Evolutionary conservation across 2,329 filamentous ascomycete species (phyloP).

Genomic region (Stagonosporopsis vannaccii): DNA sequence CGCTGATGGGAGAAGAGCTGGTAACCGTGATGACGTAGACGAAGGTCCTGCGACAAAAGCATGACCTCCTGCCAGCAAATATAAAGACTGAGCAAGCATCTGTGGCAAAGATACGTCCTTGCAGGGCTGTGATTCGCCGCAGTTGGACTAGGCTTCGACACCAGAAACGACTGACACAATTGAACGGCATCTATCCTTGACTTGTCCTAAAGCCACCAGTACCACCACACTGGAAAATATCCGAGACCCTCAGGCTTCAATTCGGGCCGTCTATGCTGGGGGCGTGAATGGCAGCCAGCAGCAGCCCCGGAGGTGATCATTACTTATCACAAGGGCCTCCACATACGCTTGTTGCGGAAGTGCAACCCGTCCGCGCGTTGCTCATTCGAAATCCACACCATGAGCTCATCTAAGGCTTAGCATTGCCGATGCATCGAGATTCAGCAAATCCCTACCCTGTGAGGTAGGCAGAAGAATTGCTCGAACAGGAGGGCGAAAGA

Average conservation of each 20-base stretch:
- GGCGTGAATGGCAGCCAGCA: neutral
- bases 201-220: neutral
- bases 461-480: neutral
- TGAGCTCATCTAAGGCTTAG: neutral
- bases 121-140: neutral
- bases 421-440: conserved; percentile 5
- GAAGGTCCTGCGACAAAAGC: neutral
- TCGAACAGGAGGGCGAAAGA: neutral
- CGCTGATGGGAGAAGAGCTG: neutral
- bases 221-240: conserved; percentile 2
- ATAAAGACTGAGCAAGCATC: neutral
- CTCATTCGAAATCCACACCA: neutral
- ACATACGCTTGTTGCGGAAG: neutral
- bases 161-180: conserved; percentile 4
- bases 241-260: neutral
- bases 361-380: neutral
- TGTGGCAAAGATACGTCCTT: neutral
- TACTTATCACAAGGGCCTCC: neutral
- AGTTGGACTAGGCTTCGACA: neutral
- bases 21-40: conserved; percentile 2
- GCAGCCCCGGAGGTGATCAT: conserved; percentile 2
- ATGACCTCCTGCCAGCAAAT: neutral
- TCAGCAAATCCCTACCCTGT: neutral
- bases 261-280: conserved; percentile 6
- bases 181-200: neutral